Percentiles rank a stretch among this genome's conserved stretches.
These are phyloP conservation scores for Eucalyptus melliodora DNA, from an alignment of 345 rosid species.

Conservation along the genomic window DNA sequence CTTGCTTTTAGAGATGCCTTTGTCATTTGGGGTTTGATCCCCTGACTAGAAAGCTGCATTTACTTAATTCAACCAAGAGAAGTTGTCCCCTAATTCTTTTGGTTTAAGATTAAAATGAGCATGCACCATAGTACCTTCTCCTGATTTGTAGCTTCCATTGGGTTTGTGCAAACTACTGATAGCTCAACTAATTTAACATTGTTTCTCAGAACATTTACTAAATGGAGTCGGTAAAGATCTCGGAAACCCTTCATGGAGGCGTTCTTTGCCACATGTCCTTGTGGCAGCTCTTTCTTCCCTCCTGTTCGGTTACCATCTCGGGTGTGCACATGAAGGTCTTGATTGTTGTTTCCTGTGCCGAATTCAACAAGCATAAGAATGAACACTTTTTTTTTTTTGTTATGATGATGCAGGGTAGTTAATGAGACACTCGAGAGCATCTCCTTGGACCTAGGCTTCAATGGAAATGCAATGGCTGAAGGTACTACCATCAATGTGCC, in stretches of 20 bases:
- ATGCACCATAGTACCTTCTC: background rate
- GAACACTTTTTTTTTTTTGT: background rate
- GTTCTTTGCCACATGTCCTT: slow-evolving; percentile 62
- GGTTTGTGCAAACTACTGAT: background rate
- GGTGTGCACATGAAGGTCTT: slow-evolving; percentile 24
- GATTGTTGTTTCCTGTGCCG: background rate
- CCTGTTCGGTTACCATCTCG: slow-evolving; percentile 84
- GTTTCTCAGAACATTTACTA: slow-evolving; percentile 25
- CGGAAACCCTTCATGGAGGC: slow-evolving; percentile 77
- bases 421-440: slow-evolving; percentile 93
- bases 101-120: background rate
- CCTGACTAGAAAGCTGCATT: background rate
- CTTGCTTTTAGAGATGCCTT: background rate
- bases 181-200: slow-evolving; percentile 3
- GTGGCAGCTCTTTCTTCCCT: slow-evolving; percentile 71
- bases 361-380: background rate
- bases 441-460: slow-evolving; percentile 74
- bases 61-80: background rate
- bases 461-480: slow-evolving; percentile 78
- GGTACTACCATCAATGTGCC: slow-evolving; percentile 23
- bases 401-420: slow-evolving; percentile 54
- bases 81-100: background rate
- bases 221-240: slow-evolving; percentile 46
- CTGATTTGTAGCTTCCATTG: background rate
- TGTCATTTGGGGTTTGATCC: background rate